Conservation (phyloP, 768 basidiomycete species). For the Termitomyces heimii region DNA sequence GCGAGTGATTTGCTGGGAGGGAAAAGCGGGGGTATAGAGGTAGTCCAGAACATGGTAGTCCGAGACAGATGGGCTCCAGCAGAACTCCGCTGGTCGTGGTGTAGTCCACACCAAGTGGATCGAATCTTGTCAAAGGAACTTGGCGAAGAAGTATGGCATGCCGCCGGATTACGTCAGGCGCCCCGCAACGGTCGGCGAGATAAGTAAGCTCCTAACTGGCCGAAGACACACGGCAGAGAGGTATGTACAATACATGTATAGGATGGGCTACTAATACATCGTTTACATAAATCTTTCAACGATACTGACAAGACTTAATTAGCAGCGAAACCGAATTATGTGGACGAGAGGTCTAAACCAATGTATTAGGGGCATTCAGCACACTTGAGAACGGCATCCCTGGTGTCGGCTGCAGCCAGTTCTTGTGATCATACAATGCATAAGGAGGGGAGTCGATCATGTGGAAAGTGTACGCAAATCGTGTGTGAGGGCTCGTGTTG, state of each 20-base stretch:
- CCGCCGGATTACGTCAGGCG: background rate
- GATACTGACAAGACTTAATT: background rate
- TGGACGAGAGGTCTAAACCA: background rate
- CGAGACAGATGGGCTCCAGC: background rate
- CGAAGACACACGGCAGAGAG: background rate
- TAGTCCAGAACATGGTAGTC: slow-evolving; percentile 9
- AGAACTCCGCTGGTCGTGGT: background rate
- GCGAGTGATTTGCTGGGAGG: background rate
- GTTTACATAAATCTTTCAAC: too few relatives aligned
- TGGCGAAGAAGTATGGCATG: background rate
- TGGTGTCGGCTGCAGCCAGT: slow-evolving; percentile 89
- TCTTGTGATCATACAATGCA: slow-evolving; percentile 81
- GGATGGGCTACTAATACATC: background rate
- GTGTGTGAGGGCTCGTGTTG: slow-evolving; percentile 73
- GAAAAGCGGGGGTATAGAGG: background rate
- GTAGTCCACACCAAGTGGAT: background rate
- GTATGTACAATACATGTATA: background rate
- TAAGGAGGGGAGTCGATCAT: slow-evolving; percentile 78
- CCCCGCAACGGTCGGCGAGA: too few relatives aligned
- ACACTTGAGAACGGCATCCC: slow-evolving; percentile 77
- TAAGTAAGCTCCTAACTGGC: background rate
- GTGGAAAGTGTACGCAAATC: slow-evolving; percentile 95
- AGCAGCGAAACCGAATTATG: background rate
- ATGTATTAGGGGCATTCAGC: slow-evolving; percentile 21
- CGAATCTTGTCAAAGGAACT: background rate